Conservation (phyloP, 2,329 filamentous ascomycete species). For the Raffaelea albimanens region DNA sequence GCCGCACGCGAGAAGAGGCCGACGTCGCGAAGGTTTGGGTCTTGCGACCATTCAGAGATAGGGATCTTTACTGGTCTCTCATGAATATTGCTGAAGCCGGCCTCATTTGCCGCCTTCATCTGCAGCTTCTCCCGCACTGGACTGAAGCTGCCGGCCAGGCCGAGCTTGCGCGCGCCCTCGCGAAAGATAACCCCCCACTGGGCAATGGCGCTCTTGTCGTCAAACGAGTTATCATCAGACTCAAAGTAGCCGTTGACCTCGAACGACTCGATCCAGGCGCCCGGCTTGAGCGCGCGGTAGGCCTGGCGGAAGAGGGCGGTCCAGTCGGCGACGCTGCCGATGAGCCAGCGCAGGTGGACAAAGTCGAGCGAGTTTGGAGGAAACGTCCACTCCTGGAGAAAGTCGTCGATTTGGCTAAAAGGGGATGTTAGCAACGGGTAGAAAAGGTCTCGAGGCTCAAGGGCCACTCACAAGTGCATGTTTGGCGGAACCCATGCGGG, state of each 20-base stretch:
- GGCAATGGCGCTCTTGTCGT: constrained; percentile 12
- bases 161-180: constrained; percentile 3
- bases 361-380: constrained; percentile 40
- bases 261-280: constrained; percentile 27
- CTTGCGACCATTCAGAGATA: constrained; percentile 23
- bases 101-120: constrained; percentile 1
- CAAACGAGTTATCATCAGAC: constrained; percentile 17
- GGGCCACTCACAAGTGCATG: constrained; percentile 24
- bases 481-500: constrained; percentile 49
- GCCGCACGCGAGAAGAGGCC: constrained; percentile 13
- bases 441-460: no score
- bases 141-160: not conserved
- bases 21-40: constrained; percentile 17
- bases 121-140: constrained; percentile 1
- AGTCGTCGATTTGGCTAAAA: constrained; percentile 46
- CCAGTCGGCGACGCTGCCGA: constrained; percentile 44
- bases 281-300: constrained; percentile 40
- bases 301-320: constrained; percentile 36
- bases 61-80: constrained; percentile 8
- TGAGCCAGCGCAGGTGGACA: constrained; percentile 44
- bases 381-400: constrained; percentile 40
- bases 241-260: constrained; percentile 11
- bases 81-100: constrained; percentile 4
- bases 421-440: not conserved
- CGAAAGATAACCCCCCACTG: constrained; percentile 12